phyloP scores from a whole-genome alignment of 2,329 filamentous ascomycete genomes.

The Ascochyta clinopodiicola region DNA sequence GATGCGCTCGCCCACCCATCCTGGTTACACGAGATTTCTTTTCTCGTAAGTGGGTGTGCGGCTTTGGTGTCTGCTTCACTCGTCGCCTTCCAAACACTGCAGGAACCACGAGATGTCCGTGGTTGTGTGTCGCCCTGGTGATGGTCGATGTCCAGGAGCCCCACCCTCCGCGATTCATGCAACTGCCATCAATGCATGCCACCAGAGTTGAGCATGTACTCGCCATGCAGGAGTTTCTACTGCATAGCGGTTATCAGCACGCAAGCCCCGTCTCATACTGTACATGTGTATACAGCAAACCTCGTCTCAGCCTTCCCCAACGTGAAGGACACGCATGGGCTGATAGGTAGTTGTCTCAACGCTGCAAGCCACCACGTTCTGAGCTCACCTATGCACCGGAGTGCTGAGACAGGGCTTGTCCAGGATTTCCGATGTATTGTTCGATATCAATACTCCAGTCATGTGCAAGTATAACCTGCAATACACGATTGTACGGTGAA shows the following conservation, averaged over 20 bases:
- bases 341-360: too few relatives aligned
- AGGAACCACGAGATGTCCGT: constrained; percentile 6
- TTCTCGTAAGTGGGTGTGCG: background rate
- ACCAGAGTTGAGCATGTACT: constrained; percentile 2
- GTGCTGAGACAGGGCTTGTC: background rate
- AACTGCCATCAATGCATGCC: constrained; percentile 13
- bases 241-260: constrained; percentile 6
- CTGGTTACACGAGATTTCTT: constrained; percentile 1
- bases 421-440: background rate
- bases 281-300: background rate
- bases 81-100: background rate
- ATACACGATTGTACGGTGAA: constrained; percentile 16
- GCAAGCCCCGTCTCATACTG: constrained; percentile 4
- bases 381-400: background rate
- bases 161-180: constrained; percentile 17
- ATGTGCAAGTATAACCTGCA: background rate
- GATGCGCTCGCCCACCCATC: background rate
- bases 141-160: constrained; percentile 9
- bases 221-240: constrained; percentile 2
- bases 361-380: background rate
- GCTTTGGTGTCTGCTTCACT: constrained; percentile 1
- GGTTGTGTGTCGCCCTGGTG: background rate
- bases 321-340: too few relatives aligned
- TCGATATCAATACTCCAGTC: too few relatives aligned
- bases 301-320: background rate